These are phyloP conservation scores for Malassezia restricta DNA, from an alignment of 1,284 basidiomycete species.

Conservation along the genomic window DNA sequence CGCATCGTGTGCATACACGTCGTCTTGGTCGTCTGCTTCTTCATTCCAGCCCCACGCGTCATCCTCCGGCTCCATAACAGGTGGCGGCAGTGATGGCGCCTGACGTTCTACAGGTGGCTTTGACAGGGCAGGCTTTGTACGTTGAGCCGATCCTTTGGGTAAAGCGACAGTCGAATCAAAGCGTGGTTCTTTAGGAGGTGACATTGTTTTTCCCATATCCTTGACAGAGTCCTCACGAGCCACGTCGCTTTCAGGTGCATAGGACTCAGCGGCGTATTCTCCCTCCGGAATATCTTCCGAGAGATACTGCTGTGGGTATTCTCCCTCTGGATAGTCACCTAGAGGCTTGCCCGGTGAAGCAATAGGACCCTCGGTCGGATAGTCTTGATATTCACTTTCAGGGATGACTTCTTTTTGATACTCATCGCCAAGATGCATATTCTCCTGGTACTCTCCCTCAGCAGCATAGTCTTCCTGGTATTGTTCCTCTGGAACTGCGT, in stretches of 20 bases:
- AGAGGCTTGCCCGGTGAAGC: not conserved
- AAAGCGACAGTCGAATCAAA: too few species aligned
- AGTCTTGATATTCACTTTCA: not conserved
- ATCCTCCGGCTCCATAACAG: not conserved
- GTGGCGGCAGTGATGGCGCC: too few species aligned
- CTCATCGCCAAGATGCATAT: too few species aligned
- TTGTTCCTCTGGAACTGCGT: not conserved
- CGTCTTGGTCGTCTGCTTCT: not conserved
- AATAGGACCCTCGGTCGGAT: not conserved
- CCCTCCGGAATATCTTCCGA: not conserved
- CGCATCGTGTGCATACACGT: constrained; percentile 3
- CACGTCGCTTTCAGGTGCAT: not conserved
- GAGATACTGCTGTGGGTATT: not conserved
- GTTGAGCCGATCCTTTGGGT: too few species aligned
- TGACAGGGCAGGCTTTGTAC: too few species aligned
- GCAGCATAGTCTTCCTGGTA: not conserved
- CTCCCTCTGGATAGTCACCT: not conserved
- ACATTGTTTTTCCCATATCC: not conserved
- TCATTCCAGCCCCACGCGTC: not conserved
- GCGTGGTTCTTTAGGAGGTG: too few species aligned
- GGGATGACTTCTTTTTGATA: not conserved
- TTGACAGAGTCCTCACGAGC: not conserved
- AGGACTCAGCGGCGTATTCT: not conserved
- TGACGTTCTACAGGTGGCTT: too few species aligned
- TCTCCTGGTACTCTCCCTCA: not conserved